phyloP scores from a whole-genome alignment of 768 basidiomycete genomes.

The Kwoniella mangroviensis region DNA sequence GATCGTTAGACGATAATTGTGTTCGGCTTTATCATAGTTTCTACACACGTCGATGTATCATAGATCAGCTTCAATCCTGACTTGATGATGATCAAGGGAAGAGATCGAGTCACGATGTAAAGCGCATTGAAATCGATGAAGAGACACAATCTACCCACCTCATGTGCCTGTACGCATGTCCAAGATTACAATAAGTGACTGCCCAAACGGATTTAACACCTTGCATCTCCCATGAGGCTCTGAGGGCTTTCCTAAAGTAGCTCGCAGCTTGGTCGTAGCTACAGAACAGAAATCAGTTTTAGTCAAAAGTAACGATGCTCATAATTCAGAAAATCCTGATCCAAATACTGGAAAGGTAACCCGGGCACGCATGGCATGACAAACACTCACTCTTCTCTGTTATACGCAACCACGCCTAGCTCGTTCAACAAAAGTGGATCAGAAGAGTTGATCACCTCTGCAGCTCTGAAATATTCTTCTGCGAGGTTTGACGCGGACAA shows the following conservation, averaged over 20 bases:
- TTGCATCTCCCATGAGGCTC: slow-evolving; percentile 82
- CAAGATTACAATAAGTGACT: slow-evolving; percentile 88
- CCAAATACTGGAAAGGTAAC: too few species aligned
- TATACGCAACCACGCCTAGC: slow-evolving; percentile 88
- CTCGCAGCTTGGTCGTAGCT: slow-evolving; percentile 75
- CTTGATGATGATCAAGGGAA: background rate
- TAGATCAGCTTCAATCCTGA: background rate
- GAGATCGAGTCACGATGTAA: too few species aligned
- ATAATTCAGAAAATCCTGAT: too few species aligned
- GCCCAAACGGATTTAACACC: slow-evolving; percentile 83
- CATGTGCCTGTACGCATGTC: slow-evolving; percentile 81
- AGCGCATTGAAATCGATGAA: background rate
- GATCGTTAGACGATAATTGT: slow-evolving; percentile 76
- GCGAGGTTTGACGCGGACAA: slow-evolving; percentile 80
- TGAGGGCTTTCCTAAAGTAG: slow-evolving; percentile 75
- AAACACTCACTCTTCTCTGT: slow-evolving; percentile 70
- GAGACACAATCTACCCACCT: slow-evolving; percentile 63
- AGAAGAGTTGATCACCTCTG: slow-evolving; percentile 74
- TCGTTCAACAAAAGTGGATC: slow-evolving; percentile 93
- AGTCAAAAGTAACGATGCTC: background rate
- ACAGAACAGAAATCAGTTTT: slow-evolving; percentile 3
- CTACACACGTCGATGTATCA: slow-evolving; percentile 16
- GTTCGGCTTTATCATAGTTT: slow-evolving; percentile 67
- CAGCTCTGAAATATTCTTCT: slow-evolving; percentile 84
- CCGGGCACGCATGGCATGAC: too few species aligned